These are phyloP conservation scores for Pilaira anomala DNA, from an alignment of 192 early-diverging fungal species.

Conservation along the genomic window DNA sequence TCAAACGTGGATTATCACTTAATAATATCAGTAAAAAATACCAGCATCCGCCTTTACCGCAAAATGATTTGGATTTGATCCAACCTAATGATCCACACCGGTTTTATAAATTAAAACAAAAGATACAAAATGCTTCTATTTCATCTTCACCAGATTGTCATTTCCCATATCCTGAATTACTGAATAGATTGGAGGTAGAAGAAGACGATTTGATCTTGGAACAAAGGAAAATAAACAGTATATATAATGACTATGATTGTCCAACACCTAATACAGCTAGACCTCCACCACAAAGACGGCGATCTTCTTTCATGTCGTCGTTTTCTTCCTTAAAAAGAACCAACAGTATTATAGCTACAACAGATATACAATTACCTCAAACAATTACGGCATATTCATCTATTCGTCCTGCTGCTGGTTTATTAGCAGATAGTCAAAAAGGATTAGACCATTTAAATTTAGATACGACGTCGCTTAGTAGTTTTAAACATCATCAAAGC, in stretches of 20 bases:
- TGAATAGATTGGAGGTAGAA: conserved; percentile 56
- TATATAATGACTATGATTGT: conserved; percentile 26
- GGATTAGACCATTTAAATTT: conserved; percentile 21
- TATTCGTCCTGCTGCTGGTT: conserved; percentile 4
- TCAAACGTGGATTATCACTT: background rate
- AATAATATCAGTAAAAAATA: background rate
- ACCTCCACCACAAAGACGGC: conserved; percentile 6
- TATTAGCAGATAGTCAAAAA: background rate
- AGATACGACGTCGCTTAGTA: conserved; percentile 13
- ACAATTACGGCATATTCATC: conserved; percentile 15
- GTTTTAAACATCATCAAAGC: conserved; percentile 22
- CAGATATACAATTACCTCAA: conserved; percentile 7
- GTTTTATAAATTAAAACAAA: conserved; percentile 41
- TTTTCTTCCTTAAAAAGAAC: conserved; percentile 1
- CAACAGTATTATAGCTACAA: background rate
- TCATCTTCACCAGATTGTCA: conserved; percentile 77
- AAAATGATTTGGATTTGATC: background rate
- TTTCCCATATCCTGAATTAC: conserved; percentile 75
- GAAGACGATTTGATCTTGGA: conserved; percentile 35
- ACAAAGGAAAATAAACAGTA: conserved; percentile 22
- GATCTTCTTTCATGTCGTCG: conserved; percentile 11
- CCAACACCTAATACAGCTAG: background rate
- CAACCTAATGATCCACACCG: conserved; percentile 34
- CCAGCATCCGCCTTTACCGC: background rate
- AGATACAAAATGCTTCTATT: conserved; percentile 57